These are phyloP conservation scores for Phytophthora hibernalis DNA, from an alignment of 352 stramenopile genomes.

Conservation along the genomic window DNA sequence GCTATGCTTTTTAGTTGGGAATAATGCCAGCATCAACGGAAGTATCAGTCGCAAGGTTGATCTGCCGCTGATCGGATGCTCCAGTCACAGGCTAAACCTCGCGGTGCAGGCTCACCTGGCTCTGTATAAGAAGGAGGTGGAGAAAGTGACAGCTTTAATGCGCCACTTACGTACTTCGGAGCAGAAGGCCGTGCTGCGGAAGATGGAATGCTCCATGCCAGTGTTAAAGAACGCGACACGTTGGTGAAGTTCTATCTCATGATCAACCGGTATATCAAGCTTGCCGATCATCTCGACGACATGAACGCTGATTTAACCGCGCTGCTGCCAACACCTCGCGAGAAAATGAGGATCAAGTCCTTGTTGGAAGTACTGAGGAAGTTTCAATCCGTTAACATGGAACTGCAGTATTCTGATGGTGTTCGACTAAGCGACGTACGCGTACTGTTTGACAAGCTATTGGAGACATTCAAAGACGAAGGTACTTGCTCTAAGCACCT, in stretches of 20 bases:
- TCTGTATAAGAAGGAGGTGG: neutral
- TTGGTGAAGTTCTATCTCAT: neutral
- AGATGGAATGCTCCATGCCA: neutral
- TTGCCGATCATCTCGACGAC: neutral
- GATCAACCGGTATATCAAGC: neutral
- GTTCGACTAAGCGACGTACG: neutral
- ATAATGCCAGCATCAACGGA: neutral
- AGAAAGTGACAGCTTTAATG: neutral
- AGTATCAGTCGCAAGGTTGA: neutral
- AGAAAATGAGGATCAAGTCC: neutral
- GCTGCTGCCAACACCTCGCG: neutral
- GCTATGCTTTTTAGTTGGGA: neutral
- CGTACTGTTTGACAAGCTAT: neutral
- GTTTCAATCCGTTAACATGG: neutral
- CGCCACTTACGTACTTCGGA: neutral
- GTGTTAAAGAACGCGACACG: neutral
- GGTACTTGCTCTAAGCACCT: neutral
- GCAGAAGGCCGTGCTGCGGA: neutral
- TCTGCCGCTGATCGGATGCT: neutral
- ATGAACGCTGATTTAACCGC: neutral
- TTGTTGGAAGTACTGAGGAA: neutral
- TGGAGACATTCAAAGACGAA: neutral
- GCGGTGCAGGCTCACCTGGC: neutral
- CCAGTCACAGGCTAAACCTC: neutral
- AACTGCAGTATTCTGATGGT: neutral